Conservation (phyloP, 169 alveolate species). For the Neospora caninum region DNA sequence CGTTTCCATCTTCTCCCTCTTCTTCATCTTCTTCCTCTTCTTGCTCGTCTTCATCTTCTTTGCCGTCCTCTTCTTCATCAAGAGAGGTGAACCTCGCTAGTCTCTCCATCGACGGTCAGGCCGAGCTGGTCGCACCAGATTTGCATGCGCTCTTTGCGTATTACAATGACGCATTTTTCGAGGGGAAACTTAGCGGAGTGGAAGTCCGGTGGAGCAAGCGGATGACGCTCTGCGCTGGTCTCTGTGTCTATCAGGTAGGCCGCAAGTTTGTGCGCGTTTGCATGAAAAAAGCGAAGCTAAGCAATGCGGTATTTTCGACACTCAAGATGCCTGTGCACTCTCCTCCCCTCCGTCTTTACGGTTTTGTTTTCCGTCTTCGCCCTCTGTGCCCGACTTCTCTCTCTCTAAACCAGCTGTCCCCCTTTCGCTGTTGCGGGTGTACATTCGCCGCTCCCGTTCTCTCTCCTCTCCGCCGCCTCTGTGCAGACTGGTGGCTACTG, state of each 20-base stretch:
- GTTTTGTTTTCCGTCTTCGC: too few species aligned
- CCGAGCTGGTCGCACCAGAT: slow-evolving; percentile 72
- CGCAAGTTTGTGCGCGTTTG: not conserved
- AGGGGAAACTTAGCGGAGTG: slow-evolving; percentile 74
- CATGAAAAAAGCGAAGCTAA: too few species aligned
- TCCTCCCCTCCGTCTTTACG: too few species aligned
- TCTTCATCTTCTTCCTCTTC: not conserved
- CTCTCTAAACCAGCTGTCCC: too few species aligned
- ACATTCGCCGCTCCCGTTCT: not conserved
- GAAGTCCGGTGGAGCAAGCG: slow-evolving; percentile 84
- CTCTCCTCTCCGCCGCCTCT: not conserved
- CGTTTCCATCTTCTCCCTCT: not conserved
- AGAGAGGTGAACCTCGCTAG: not conserved
- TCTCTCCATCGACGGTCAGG: not conserved
- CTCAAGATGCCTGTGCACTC: too few species aligned
- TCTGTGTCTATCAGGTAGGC: slow-evolving; percentile 78
- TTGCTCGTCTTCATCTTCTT: not conserved
- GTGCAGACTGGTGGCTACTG: slow-evolving; percentile 83
- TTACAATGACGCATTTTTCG: slow-evolving; percentile 79
- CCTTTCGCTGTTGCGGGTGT: not conserved
- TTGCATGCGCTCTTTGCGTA: slow-evolving; percentile 76
- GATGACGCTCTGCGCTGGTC: slow-evolving; percentile 92
- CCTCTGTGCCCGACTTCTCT: too few species aligned
- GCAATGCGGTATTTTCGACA: too few species aligned
- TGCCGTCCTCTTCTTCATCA: not conserved